Percentiles rank a stretch among this genome's conserved stretches.
Evolutionary conservation across 2,329 filamentous ascomycete genomes (phyloP).

Genomic region (Rutstroemia sp.): DNA sequence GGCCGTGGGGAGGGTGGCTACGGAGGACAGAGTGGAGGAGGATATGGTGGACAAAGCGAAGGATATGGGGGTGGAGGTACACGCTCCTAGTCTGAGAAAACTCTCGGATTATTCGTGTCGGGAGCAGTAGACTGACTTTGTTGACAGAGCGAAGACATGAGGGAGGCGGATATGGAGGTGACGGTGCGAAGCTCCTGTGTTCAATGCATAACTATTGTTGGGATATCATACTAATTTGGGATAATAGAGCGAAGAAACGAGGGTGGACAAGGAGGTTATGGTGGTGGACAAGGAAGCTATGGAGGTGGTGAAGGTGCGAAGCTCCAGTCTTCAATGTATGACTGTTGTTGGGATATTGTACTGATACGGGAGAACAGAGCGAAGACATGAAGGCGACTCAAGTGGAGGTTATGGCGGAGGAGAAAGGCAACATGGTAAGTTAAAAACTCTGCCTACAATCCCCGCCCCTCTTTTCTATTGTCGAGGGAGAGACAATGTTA

Average conservation of each 20-base stretch:
- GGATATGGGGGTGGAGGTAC: background rate
- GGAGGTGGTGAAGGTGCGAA: background rate
- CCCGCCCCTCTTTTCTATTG: background rate
- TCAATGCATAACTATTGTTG: too few species aligned
- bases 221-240: background rate
- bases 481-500: background rate
- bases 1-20: slow-evolving; percentile 20
- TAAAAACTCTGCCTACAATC: background rate
- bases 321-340: too few species aligned
- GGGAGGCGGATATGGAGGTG: background rate
- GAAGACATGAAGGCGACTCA: slow-evolving; percentile 10
- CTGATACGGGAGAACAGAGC: background rate
- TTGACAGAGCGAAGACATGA: too few species aligned
- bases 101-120: too few species aligned
- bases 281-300: background rate
- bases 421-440: slow-evolving; percentile 1
- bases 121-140: too few species aligned
- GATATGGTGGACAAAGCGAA: background rate
- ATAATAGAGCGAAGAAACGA: background rate
- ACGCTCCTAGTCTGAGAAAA: too few species aligned
- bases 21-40: background rate
- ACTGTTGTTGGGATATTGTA: too few species aligned
- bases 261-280: background rate
- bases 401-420: slow-evolving; percentile 11
- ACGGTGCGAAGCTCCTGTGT: background rate